Evolutionary conservation across 352 stramenopile genomes (phyloP), one percentile per base, ranked within the genome.

Genomic region (Globisporangium iwayamae): DNA sequence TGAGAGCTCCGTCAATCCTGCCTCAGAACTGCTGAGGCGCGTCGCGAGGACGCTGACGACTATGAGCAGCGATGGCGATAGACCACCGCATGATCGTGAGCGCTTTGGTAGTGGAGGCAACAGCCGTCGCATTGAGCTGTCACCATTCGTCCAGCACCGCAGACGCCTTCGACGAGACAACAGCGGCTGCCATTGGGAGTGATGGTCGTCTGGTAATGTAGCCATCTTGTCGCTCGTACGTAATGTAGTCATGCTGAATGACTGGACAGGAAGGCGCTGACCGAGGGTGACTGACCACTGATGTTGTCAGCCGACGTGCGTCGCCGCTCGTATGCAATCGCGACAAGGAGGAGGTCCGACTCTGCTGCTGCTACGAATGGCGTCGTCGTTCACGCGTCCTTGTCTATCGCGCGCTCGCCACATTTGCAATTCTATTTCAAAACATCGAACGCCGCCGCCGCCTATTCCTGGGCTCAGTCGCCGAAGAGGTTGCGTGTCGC

Each of bases 1-100:
- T 1, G 48, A 41, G 25, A 69, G 41, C 28, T 69, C 47, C 4
- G 25, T 30, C 20, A 64, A 14, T 32, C 56, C 63, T 3, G 56
- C 63, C 9, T 38, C 28, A 0, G 28, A 22, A 63, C 56, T 32
- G 28, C 36, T 32, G 30, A 53, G 36, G 13, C 28, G 58, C 13
- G 45, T 25, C 11, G n/a, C 30, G 10, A 56, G 0, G 57, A 55
- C 28, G 38, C 30, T 43, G 36, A 46, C 18, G 11, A 53, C 10
- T 11, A 53, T 4, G 3, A 52, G 20, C 22, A 53, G 52, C 38
- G 39, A 11, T 30, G n/a, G 39, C 11, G 22, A 14, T 10, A 46
- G 20, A 7, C n/a, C 10, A 9, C 32, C 41, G 25, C 13, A 4
- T 10, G 14, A 41, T 14, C 43, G 39, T 5, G 14, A 41, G 20